Conservation (phyloP, 768 basidiomycete species). For the Leccinellum luteum region DNA sequence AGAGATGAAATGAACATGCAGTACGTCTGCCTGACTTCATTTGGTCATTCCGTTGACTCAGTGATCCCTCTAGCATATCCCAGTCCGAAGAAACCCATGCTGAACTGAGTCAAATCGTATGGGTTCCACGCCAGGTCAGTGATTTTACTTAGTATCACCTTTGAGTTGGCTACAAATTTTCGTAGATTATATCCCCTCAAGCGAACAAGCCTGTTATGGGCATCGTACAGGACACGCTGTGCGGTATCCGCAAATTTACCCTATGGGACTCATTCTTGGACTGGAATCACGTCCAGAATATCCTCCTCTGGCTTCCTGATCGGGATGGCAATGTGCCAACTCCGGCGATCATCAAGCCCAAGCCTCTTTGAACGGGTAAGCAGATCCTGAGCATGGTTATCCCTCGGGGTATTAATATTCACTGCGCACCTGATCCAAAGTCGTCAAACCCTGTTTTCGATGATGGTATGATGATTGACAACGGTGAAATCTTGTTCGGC, state of each 20-base stretch:
- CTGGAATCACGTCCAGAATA: slow-evolving; percentile 95
- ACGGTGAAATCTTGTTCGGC: slow-evolving; percentile 93
- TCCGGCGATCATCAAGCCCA: slow-evolving; percentile 94
- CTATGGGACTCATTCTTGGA: slow-evolving; percentile 96
- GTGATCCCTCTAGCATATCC: slow-evolving; percentile 66
- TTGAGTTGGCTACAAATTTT: not conserved
- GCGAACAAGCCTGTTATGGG: slow-evolving; percentile 99
- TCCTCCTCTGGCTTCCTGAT: slow-evolving; percentile 95
- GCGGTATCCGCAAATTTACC: slow-evolving; percentile 96
- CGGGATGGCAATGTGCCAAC: slow-evolving; percentile 96
- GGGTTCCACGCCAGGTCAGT: slow-evolving; percentile 92
- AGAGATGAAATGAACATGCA: slow-evolving; percentile 99
- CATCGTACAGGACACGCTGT: slow-evolving; percentile 98
- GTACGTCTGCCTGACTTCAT: slow-evolving; percentile 50
- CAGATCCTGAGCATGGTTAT: slow-evolving; percentile 91
- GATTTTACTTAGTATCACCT: not conserved
- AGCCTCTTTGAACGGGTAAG: slow-evolving; percentile 97
- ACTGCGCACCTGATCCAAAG: slow-evolving; percentile 75
- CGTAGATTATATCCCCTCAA: slow-evolving; percentile 95
- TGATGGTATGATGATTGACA: slow-evolving; percentile 94
- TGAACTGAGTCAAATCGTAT: slow-evolving; percentile 94
- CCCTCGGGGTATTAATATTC: slow-evolving; percentile 93
- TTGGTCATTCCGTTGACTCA: slow-evolving; percentile 6
- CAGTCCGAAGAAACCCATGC: slow-evolving; percentile 98
- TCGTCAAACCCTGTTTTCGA: slow-evolving; percentile 82